Evolutionary conservation across 1,284 basidiomycete species (phyloP), one percentile per base, ranked within the genome.

Genomic region (Cryptococcus wingfieldii): DNA sequence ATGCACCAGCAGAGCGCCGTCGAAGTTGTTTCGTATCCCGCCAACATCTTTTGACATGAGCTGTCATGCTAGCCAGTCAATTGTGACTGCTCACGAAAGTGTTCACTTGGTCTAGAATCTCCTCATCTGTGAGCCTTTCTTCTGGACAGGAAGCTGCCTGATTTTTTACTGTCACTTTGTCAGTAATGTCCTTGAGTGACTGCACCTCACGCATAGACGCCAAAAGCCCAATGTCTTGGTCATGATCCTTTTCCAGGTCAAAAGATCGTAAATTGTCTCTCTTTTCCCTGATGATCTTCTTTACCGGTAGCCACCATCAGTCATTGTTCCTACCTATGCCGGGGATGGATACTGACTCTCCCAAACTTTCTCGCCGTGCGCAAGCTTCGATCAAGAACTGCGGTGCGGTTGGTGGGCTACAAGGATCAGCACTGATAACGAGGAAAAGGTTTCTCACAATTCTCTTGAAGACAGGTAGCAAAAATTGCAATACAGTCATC

Each of bases 11-110:
- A 82, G 1, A 88, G 77, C 0, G 86, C 84, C 0, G 83, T 84
- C 0, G 83, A 83, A 0, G 84, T 86, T 0, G 90, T 91, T 69
- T 91, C 89, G 70, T 90, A 86, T 0, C 89, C 89, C 2, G 75
- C 74, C 0, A 74, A 59, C 61, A 75, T 70, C 72, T 74, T 54
- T 16, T 6, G 7, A 16, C 38, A 5, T 42, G 18, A 37, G 38
- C 19, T 2, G 12, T 18, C 14, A 19, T 31, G 38, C 18, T 28
- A 28, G n/a, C 13, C 47, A 39, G 31, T 37, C n/a, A 19, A 23
- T 13, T 18, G 19, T 8, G 31, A 10, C 7, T 34, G 64, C 72
- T 54, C 48, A 90, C 80, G 70, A 90, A 88, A 0, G 86, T 89
- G 10, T 84, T 84, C 59, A 90, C 87, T 71, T 90, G 87, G 56